Conservation (phyloP, 2,329 filamentous ascomycete genomes). For the Dactylellina drechsleri region DNA sequence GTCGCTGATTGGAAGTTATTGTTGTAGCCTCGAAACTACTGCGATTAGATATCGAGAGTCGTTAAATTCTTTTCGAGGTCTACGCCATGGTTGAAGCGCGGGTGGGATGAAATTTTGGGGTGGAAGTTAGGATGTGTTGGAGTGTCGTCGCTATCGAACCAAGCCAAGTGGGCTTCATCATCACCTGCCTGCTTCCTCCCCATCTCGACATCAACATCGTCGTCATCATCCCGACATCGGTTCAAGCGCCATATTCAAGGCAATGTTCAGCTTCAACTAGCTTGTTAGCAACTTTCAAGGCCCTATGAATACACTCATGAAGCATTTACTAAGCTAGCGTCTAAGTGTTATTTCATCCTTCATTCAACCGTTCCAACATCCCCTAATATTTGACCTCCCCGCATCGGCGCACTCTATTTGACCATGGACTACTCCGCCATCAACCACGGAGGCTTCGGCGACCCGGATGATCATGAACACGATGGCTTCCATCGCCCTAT, state of each 20-base stretch:
- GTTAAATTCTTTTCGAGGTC: not conserved
- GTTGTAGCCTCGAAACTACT: too few relatives aligned
- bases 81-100: slow-evolving; percentile 1
- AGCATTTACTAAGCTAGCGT: not conserved
- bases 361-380: not conserved
- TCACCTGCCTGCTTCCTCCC: not conserved
- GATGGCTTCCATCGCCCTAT: slow-evolving; percentile 50
- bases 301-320: not conserved
- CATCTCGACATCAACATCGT: not conserved
- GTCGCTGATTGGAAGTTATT: too few relatives aligned
- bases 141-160: slow-evolving; percentile 8
- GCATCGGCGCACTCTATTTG: slow-evolving; percentile 32
- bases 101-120: not conserved
- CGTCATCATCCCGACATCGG: slow-evolving; percentile 2
- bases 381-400: slow-evolving; percentile 9
- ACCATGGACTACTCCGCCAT: slow-evolving; percentile 52
- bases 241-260: not conserved
- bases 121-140: slow-evolving; percentile 6
- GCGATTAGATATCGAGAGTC: too few relatives aligned
- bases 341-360: not conserved
- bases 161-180: not conserved
- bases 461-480: slow-evolving; percentile 39
- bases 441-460: slow-evolving; percentile 44
- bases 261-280: not conserved
- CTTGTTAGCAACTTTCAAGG: not conserved